Base-by-base conservation (phyloP, 1,284 basidiomycete genomes). In the Heimioporus retisporus region DNA sequence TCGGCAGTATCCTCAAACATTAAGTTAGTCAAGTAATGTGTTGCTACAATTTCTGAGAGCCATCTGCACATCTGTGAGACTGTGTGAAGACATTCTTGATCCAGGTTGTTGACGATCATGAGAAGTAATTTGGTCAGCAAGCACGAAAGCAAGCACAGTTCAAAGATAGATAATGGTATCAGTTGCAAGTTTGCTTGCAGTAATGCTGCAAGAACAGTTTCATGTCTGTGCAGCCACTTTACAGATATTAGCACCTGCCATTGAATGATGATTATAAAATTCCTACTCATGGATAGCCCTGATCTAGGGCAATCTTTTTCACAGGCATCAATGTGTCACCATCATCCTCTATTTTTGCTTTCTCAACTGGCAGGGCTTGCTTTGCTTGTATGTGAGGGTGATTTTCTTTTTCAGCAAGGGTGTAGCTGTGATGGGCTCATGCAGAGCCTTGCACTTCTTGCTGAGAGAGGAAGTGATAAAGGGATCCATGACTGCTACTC, bases 21-120 rank as follows among this genome's bases (percentile, higher is more conserved):
- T 3, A 15, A 67, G 21, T 18, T 21, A 28, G 51, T 23, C 43
- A 67, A 55, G 50, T 67, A 67, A n/a, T 11, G 13, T 15, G 3
- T 21, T 31, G n/a, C 28, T 3, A 40, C 14, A 35, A 67, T 61
- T 21, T 67, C 44, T 42, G 50, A 11, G 28, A 67, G 40, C 35
- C 6, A 46, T 10, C 44, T 59, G 60, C 66, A 67, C 35, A 25
- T 23, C 28, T 67, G 59, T 51, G 46, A 67, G 16, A 65, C 6
- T 31, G 5, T 59, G 35, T 18, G 18, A 46, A 65, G 56, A 28
- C 35, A 67, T 35, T 67, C 60, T n/a, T 25, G 46, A 18, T 65
- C 60, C 59, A 65, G 18, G 48, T 60, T 40, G 21, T 60, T 13
- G 5, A 13, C 14, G n/a, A 66, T 50, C 28, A 55, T n/a, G 7